These are phyloP conservation scores for Brassica cretica DNA, from an alignment of 345 rosid genomes.

Conservation along the genomic window DNA sequence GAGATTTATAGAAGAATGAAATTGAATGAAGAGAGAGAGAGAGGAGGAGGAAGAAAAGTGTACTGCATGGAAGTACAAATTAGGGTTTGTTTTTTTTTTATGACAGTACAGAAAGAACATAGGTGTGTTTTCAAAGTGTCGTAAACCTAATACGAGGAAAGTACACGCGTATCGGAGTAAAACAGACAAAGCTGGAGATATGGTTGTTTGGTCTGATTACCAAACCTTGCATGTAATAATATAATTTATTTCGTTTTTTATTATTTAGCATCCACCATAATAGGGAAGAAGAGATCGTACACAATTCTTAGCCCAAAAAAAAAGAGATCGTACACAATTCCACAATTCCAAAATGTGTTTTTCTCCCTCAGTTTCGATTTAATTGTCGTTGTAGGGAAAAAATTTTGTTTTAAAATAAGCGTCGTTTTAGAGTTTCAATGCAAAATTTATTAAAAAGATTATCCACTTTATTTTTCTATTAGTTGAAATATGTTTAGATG, in stretches of 20 bases:
- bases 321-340: not conserved
- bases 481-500: no score
- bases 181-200: slow-evolving; percentile 15
- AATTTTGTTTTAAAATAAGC: no score
- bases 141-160: slow-evolving; percentile 17
- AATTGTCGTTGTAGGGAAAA: no score
- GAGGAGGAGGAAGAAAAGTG: slow-evolving; percentile 25
- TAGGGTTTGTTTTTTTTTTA: not conserved
- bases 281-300: not conserved
- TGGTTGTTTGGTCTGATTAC: slow-evolving; percentile 28
- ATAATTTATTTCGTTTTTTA: not conserved
- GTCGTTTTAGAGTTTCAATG: no score
- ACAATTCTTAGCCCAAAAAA: not conserved
- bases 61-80: slow-evolving; percentile 41
- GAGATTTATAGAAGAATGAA: slow-evolving; percentile 9
- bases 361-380: no score
- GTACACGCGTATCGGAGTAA: slow-evolving; percentile 22
- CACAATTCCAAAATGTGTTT: not conserved
- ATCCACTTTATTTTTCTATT: no score
- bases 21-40: slow-evolving; percentile 23
- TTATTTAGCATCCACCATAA: not conserved
- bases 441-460: no score
- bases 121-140: not conserved
- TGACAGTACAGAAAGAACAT: slow-evolving; percentile 25
- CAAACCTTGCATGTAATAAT: not conserved